Evolutionary conservation across 495 filamentous ascomycete species (phyloP).

Genomic region (Neurospora sp.): DNA sequence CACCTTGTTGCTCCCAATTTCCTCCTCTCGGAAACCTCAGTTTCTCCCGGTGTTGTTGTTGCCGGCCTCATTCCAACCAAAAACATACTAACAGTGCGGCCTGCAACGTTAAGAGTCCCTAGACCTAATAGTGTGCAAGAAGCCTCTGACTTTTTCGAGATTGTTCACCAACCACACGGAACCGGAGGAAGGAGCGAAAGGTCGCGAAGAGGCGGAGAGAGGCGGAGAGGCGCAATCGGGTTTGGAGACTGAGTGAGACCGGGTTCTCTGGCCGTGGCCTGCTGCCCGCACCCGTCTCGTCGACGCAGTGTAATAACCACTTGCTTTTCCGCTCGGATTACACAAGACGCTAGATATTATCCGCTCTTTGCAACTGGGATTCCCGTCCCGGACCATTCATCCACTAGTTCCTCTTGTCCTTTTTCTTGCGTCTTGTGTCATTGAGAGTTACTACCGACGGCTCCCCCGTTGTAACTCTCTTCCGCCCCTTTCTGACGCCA

Average conservation of each 20-base stretch:
- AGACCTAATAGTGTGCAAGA: background rate
- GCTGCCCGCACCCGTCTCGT: background rate
- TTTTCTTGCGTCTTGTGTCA: background rate
- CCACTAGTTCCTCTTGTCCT: background rate
- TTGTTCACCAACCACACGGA: background rate
- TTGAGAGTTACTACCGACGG: background rate
- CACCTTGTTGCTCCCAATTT: background rate
- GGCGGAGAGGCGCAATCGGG: background rate
- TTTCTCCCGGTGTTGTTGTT: background rate
- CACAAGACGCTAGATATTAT: background rate
- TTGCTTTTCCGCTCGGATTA: background rate
- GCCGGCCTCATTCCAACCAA: background rate
- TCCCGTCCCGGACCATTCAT: background rate
- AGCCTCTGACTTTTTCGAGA: background rate
- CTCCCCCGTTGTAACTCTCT: background rate
- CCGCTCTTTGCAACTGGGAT: background rate
- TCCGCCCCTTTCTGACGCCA: conserved; percentile 2
- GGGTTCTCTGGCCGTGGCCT: background rate
- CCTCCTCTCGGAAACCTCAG: background rate
- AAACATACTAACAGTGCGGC: background rate
- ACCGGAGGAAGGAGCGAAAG: background rate
- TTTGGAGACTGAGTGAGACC: background rate
- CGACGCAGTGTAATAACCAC: background rate
- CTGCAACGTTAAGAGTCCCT: background rate
- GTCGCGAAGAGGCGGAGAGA: background rate